Evolutionary conservation across 108 stramenopile genomes (phyloP).

Genomic region (Skeletonema costatum): DNA sequence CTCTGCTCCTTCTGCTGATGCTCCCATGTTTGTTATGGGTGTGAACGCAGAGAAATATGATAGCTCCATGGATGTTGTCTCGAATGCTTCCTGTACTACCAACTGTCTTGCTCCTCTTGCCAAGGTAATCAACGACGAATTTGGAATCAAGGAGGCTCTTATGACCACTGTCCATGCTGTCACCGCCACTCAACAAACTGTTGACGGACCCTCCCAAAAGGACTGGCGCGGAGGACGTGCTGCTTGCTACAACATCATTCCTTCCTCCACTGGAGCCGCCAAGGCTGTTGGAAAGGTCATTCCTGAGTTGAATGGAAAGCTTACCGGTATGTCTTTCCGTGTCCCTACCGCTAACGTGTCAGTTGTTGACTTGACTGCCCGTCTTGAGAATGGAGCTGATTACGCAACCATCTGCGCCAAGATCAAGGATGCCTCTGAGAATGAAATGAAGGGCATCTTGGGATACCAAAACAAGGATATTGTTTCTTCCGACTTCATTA

Average conservation of each 20-base stretch:
- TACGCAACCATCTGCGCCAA: conserved; percentile 96
- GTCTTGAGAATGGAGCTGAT: conserved; percentile 91
- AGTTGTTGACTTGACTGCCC: conserved; percentile 96
- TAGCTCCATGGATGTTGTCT: conserved; percentile 93
- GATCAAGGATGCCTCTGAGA: conserved; percentile 95
- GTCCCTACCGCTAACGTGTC: conserved; percentile 99
- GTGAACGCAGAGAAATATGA: conserved; percentile 94
- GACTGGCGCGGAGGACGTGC: conserved; percentile 99
- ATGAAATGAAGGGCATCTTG: conserved; percentile 92
- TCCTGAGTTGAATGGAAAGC: conserved; percentile 97
- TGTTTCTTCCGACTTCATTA: conserved; percentile 96
- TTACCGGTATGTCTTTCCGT: conserved; percentile 99
- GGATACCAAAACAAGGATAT: conserved; percentile 96
- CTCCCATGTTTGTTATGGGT: conserved; percentile 99
- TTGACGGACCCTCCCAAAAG: conserved; percentile 97
- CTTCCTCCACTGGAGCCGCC: conserved; percentile 95
- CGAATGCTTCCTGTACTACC: conserved; percentile 99
- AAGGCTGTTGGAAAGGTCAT: conserved; percentile 98
- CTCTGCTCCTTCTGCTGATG: conserved; percentile 95
- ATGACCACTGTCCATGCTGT: conserved; percentile 99
- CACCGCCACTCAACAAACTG: conserved; percentile 98
- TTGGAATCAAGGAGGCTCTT: conserved; percentile 95
- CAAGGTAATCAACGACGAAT: conserved; percentile 98
- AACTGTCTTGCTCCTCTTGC: conserved; percentile 98
- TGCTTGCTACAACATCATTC: conserved; percentile 98